Evolutionary conservation across 1,284 basidiomycete species (phyloP).

Genomic region (Calocybe gambosa): DNA sequence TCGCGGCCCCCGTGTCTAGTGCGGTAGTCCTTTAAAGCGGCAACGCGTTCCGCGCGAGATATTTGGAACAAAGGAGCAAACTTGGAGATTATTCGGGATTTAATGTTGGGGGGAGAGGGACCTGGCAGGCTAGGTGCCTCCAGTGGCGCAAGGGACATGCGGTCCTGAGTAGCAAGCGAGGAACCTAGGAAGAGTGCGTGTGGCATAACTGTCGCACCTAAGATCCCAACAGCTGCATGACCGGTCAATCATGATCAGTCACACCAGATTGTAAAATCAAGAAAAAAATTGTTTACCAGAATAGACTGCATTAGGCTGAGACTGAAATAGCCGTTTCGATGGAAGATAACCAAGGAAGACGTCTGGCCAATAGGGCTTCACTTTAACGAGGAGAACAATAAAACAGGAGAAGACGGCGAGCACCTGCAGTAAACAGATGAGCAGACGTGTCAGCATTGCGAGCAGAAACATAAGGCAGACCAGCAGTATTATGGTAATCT

Average conservation of each 20-base stretch:
- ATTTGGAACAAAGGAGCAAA: constrained; percentile 23
- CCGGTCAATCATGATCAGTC: background rate
- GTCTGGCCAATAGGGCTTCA: constrained; percentile 60
- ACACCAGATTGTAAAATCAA: background rate
- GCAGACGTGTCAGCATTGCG: background rate
- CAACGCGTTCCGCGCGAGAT: constrained; percentile 29
- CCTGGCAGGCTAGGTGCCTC: constrained; percentile 6
- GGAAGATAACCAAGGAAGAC: constrained; percentile 78
- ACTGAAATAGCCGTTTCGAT: constrained; percentile 44
- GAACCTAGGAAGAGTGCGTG: constrained; percentile 80
- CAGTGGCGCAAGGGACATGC: constrained; percentile 29
- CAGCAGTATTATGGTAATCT: constrained; percentile 71
- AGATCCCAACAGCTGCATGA: constrained; percentile 55
- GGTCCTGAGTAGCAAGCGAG: constrained; percentile 62
- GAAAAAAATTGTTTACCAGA: constrained; percentile 36
- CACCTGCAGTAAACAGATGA: constrained; percentile 36
- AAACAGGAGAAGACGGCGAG: constrained; percentile 67
- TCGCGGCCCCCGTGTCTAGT: constrained; percentile 31
- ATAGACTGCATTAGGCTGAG: constrained; percentile 57
- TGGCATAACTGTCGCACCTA: constrained; percentile 42
- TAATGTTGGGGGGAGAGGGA: constrained; percentile 7
- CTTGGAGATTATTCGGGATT: constrained; percentile 14
- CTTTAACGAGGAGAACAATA: constrained; percentile 63
- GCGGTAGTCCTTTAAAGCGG: constrained; percentile 25
- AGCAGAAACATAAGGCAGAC: constrained; percentile 25